Evolutionary conservation across 148 eudicot genomes (phyloP).

Genomic region (Rhododendron ferrugineum): DNA sequence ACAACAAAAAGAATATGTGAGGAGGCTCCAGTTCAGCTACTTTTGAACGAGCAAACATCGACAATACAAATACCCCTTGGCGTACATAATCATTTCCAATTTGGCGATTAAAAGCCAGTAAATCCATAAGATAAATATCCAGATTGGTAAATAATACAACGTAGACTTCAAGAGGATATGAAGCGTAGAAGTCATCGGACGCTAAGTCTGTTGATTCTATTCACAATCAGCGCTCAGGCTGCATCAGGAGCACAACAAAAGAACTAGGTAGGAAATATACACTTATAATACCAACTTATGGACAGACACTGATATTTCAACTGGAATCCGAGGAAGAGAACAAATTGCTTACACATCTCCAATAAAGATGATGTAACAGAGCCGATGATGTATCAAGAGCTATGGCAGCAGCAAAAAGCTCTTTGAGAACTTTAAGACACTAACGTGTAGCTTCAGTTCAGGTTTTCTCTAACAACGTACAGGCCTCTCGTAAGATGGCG

Average conservation of each 20-base stretch:
- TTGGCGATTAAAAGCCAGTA: neutral
- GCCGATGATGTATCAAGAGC: neutral
- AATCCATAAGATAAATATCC: neutral
- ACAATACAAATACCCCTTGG: neutral
- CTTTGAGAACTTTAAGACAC: neutral
- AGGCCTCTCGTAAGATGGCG: slow-evolving; percentile 26
- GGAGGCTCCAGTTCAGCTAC: neutral
- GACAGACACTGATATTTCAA: neutral
- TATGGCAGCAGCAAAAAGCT: neutral
- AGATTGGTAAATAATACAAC: neutral
- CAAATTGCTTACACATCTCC: neutral
- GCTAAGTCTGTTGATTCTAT: neutral
- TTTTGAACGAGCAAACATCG: neutral
- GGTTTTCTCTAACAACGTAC: slow-evolving; percentile 3
- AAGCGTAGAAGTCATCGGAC: neutral
- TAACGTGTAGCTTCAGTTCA: neutral
- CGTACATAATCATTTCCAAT: neutral
- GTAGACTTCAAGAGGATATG: neutral
- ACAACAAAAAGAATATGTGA: neutral
- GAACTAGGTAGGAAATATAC: neutral
- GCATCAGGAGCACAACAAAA: neutral
- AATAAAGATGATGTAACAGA: neutral
- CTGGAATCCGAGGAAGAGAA: neutral
- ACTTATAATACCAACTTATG: neutral
- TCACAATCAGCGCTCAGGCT: neutral